A percentile compares a stretch with the other conserved stretches of the same genome.
Conservation (phyloP, 2,329 filamentous ascomycete species). For the Metarhizium humberi region DNA sequence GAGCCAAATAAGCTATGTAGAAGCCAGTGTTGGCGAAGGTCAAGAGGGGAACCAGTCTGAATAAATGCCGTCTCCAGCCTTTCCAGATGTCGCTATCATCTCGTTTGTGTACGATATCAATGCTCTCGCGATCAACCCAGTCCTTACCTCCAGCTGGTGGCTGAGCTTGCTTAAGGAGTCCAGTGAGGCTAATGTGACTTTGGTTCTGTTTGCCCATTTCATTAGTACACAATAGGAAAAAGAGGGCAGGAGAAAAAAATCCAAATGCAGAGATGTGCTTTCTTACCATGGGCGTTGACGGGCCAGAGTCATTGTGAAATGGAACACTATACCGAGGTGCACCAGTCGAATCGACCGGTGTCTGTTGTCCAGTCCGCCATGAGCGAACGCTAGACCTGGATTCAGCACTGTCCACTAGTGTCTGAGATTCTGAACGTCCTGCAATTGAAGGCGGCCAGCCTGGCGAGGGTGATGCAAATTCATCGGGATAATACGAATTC, state of each 20-base stretch:
- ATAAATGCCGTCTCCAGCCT: conserved; percentile 33
- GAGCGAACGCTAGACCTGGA: conserved; percentile 15
- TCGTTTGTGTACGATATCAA: conserved; percentile 31
- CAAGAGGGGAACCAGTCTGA: conserved; percentile 26
- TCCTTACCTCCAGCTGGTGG: conserved; percentile 22
- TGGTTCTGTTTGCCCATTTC: conserved; percentile 23
- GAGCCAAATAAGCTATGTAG: conserved; percentile 39
- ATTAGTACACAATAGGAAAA: conserved; percentile 4
- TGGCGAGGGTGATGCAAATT: conserved; percentile 5
- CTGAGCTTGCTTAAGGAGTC: conserved; percentile 24
- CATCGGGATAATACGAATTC: conserved; percentile 5
- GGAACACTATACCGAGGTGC: conserved; percentile 8
- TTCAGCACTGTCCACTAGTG: conserved; percentile 17
- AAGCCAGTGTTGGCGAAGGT: conserved; percentile 30
- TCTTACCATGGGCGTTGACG: conserved; percentile 11
- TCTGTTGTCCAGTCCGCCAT: conserved; percentile 12
- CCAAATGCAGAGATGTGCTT: background rate
- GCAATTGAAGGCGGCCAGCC: conserved; percentile 11
- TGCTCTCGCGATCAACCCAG: conserved; percentile 21
- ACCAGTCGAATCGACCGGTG: conserved; percentile 7
- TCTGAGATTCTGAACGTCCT: conserved; percentile 18
- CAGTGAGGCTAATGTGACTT: conserved; percentile 31
- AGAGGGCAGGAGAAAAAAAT: background rate
- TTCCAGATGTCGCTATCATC: conserved; percentile 34
- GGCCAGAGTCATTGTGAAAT: conserved; percentile 8